Evolutionary conservation across 306 rosid species (phyloP).

Genomic region (Dryas octopetala): DNA sequence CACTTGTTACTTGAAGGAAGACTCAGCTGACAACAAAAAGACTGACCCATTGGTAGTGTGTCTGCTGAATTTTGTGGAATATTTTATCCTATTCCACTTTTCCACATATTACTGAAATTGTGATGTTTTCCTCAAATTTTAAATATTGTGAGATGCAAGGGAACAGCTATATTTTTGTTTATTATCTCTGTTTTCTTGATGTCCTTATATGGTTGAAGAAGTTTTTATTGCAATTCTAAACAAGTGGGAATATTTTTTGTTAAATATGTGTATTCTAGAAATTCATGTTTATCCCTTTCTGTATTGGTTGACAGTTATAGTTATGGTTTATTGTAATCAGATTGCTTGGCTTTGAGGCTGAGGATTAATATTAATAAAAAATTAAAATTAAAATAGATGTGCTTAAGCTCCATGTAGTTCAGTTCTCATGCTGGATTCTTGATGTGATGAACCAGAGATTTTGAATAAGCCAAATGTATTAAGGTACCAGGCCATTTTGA

Average conservation of each 20-base stretch:
- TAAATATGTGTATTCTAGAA: not conserved
- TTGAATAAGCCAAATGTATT: not conserved
- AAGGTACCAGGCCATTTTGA: not conserved
- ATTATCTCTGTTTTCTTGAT: not conserved
- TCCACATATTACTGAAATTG: not conserved
- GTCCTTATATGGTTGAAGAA: not conserved
- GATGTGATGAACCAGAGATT: not conserved
- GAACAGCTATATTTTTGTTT: not conserved
- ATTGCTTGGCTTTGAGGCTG: not conserved
- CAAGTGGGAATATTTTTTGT: not conserved
- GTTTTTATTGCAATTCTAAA: not conserved
- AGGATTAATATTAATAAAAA: not conserved
- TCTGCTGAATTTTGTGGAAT: constrained; percentile 1
- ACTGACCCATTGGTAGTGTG: constrained; percentile 36
- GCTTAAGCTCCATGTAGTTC: not conserved
- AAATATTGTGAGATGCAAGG: not conserved
- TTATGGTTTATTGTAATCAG: not conserved
- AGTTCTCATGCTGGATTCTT: not conserved
- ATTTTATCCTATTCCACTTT: not conserved
- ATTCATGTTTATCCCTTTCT: not conserved
- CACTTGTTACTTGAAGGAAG: constrained; percentile 35
- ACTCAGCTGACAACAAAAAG: constrained; percentile 24
- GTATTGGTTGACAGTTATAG: not conserved
- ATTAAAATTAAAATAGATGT: not conserved
- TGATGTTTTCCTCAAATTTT: not conserved